Percentiles rank a stretch among this genome's conserved stretches.
These are phyloP conservation scores for Talaromyces trachyspermus DNA, from an alignment of 495 filamentous ascomycete genomes.

Conservation along the genomic window DNA sequence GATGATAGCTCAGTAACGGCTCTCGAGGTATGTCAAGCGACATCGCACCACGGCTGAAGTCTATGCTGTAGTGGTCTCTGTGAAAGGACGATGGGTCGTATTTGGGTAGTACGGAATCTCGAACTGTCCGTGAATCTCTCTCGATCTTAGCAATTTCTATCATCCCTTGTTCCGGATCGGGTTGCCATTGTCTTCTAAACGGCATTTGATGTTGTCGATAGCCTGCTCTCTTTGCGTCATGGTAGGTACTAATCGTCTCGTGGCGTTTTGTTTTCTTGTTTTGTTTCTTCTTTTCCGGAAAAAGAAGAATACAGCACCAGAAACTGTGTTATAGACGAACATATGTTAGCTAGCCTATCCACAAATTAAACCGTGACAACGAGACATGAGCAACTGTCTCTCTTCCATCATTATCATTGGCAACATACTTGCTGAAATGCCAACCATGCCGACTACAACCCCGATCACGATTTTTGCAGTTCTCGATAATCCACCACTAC, in stretches of 20 bases:
- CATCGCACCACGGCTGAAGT: conserved; percentile 1
- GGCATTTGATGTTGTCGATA: conserved; percentile 1
- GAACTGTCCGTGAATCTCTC: not conserved
- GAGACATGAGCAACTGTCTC: too few species aligned
- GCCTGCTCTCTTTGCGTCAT: not conserved
- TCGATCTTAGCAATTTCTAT: not conserved
- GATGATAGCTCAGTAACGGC: not conserved
- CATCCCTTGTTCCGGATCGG: conserved; percentile 1
- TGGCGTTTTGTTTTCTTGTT: conserved; percentile 9
- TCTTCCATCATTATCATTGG: too few species aligned
- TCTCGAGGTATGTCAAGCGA: conserved; percentile 6
- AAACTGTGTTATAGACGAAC: conserved; percentile 12
- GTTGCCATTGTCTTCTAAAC: not conserved
- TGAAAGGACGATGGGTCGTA: conserved; percentile 7
- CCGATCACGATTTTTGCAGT: conserved; percentile 21
- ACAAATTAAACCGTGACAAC: too few species aligned
- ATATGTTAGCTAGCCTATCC: too few species aligned
- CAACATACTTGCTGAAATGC: conserved; percentile 19
- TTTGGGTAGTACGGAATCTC: conserved; percentile 3
- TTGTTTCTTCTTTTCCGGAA: conserved; percentile 19
- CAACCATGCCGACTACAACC: conserved; percentile 20
- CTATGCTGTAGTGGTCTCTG: conserved; percentile 5
- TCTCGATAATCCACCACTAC: conserved; percentile 6
- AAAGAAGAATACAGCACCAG: conserved; percentile 17
- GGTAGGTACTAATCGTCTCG: conserved; percentile 4